phyloP scores from a whole-genome alignment of 495 filamentous ascomycete genomes.

The Pseudotulostoma volvatum region DNA sequence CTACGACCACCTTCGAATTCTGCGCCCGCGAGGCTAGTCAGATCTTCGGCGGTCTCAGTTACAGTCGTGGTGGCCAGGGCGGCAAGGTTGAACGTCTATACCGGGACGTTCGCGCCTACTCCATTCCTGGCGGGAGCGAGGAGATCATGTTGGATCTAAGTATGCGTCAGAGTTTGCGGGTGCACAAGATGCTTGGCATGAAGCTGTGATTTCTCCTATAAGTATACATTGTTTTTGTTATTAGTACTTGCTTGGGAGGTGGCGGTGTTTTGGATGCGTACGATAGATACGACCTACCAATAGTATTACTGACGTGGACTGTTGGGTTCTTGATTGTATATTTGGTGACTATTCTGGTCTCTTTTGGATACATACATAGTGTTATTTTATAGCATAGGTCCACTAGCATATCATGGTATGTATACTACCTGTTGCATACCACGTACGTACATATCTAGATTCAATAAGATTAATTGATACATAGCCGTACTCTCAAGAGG shows the following conservation, averaged over 20 bases:
- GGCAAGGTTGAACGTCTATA: conserved; percentile 93
- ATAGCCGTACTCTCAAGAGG: too few species aligned
- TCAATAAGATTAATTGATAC: too few species aligned
- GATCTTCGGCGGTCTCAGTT: conserved; percentile 92
- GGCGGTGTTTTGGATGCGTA: not conserved
- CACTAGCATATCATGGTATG: too few species aligned
- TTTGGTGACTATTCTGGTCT: not conserved
- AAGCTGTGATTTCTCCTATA: conserved; percentile 60
- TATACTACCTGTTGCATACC: too few species aligned
- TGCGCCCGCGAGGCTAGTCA: conserved; percentile 92
- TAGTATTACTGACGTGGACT: not conserved
- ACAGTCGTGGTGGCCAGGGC: conserved; percentile 84
- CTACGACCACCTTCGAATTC: conserved; percentile 88
- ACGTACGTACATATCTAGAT: too few species aligned
- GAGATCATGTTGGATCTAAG: conserved; percentile 98
- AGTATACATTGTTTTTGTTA: not conserved
- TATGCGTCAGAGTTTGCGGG: conserved; percentile 80
- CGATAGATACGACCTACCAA: too few species aligned
- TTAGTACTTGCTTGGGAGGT: too few species aligned
- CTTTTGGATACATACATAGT: too few species aligned
- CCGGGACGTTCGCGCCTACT: conserved; percentile 92
- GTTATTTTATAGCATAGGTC: too few species aligned
- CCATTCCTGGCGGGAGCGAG: conserved; percentile 90
- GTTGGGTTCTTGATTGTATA: too few species aligned
- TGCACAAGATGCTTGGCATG: conserved; percentile 87